Base-by-base conservation (phyloP, 108 stramenopile species). In the Nitzschia sp. region DNA sequence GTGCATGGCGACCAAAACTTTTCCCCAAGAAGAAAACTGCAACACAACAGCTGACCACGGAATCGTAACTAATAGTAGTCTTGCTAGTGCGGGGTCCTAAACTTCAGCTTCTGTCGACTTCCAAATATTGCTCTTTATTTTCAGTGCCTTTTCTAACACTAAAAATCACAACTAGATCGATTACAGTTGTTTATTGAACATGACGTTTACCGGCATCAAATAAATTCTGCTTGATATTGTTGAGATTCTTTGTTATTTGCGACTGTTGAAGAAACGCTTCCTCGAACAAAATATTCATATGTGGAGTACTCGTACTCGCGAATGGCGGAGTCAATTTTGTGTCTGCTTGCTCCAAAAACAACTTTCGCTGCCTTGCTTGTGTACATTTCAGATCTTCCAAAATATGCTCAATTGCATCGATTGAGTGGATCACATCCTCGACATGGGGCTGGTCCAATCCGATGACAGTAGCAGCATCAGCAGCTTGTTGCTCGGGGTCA, bases 201-300 rank as follows among this genome's bases (percentile, higher is more conserved):
- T n/a, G n/a, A n/a, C 16, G 19, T 50, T 50, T 50, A 4, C 19
- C 48, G 21, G 48, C 48, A 21, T 21, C 19, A 11, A 50, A 5
- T 22, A 50, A 21, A 50, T 50, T 50, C 19, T 21, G 16, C 48
- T 50, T 50, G 17, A 50, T 50, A 21, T 50, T 50, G 48, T 16
- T 50, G 13, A 50, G 9, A n/a, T 22, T 21, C 48, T 50, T 50
- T 4, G 19, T 16, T 4, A 50, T 50, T 21, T 4, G 8, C 17
- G 48, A 50, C 21, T 50, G 48, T n/a, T 50, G 48, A 21, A 50
- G 21, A 8, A 8, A 8, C 48, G 19, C 48, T 50, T 50, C 48
- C 48, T 50, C 19, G 48, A 50, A 50, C 48, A 50, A 50, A 50
- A 50, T 50, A 5, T 50, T 11, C 48, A 50, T 50, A 4, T 22